phyloP scores from a whole-genome alignment of 371 early-diverging fungal genomes.

The Mortierella sp. region DNA sequence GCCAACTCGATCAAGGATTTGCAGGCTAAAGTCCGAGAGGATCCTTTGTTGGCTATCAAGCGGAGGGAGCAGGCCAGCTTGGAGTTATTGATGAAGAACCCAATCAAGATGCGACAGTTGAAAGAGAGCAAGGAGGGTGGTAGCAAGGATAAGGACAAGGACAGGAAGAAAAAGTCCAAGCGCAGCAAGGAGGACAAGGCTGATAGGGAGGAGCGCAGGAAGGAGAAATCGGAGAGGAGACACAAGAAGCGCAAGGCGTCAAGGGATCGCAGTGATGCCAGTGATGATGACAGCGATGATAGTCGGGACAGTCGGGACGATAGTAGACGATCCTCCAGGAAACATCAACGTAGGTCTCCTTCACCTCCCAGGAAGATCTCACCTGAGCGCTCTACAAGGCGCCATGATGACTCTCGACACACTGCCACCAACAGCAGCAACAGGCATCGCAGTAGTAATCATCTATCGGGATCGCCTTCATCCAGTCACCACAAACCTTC shows the following conservation, averaged over 20 bases:
- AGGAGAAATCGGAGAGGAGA: conserved; percentile 30
- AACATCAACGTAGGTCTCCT: conserved; percentile 15
- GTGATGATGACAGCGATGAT: neutral
- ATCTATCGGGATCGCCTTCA: conserved; percentile 20
- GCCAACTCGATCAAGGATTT: conserved; percentile 89
- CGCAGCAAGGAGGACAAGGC: conserved; percentile 38
- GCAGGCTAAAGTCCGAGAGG: conserved; percentile 90
- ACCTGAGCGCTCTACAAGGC: neutral
- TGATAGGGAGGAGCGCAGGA: conserved; percentile 27
- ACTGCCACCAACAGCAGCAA: neutral
- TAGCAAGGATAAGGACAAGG: conserved; percentile 55
- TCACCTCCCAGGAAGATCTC: conserved; percentile 18
- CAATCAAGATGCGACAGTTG: conserved; percentile 75
- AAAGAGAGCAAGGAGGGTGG: conserved; percentile 47
- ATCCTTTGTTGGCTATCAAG: conserved; percentile 92
- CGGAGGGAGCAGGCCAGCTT: conserved; percentile 86
- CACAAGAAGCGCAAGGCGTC: conserved; percentile 31
- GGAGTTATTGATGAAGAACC: conserved; percentile 83
- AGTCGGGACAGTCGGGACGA: conserved; percentile 12
- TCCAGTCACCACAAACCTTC: conserved; percentile 12
- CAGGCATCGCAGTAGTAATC: neutral
- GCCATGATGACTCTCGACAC: conserved; percentile 11
- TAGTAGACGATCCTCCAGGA: conserved; percentile 21
- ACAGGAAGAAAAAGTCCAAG: conserved; percentile 53
- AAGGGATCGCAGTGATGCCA: conserved; percentile 13